Conservation (phyloP, 306 rosid genomes). For the Dryas octopetala region DNA sequence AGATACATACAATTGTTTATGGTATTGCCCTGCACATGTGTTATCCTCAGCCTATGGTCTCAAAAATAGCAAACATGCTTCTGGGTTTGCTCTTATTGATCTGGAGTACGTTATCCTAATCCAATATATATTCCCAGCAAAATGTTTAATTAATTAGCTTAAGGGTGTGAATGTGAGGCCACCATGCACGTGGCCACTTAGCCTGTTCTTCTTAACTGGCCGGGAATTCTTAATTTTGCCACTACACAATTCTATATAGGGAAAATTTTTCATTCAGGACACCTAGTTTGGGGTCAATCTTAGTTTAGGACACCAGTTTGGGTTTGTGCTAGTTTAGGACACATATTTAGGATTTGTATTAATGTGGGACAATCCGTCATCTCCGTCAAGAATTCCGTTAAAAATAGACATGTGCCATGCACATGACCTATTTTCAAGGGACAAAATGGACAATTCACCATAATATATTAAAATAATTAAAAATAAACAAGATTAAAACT, state of each 20-base stretch:
- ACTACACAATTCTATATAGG: conserved; percentile 27
- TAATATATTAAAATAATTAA: too few relatives aligned
- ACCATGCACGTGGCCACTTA: conserved; percentile 60
- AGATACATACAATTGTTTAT: background rate
- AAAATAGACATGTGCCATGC: too few relatives aligned
- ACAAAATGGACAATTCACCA: too few relatives aligned
- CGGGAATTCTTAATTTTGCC: conserved; percentile 34
- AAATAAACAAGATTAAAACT: too few relatives aligned
- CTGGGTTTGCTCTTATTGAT: conserved; percentile 8
- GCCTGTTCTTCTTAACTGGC: conserved; percentile 28
- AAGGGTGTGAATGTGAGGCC: conserved; percentile 29
- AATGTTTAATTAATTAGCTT: conserved; percentile 10
- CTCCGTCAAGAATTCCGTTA: too few relatives aligned
- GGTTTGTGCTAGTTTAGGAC: too few relatives aligned
- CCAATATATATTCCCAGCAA: conserved; percentile 30
- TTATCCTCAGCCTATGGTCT: background rate
- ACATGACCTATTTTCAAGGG: too few relatives aligned
- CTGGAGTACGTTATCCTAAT: conserved; percentile 8
- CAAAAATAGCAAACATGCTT: conserved; percentile 12
- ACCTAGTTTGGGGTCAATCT: too few relatives aligned
- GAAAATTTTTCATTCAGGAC: too few relatives aligned
- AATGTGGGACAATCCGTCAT: too few relatives aligned
- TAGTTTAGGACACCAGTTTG: too few relatives aligned
- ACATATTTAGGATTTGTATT: too few relatives aligned
- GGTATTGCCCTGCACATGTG: conserved; percentile 9